Percentiles rank a stretch among this genome's conserved stretches.
Conservation (phyloP, 2,329 filamentous ascomycete genomes). For the Xylariomycetidae sp. region DNA sequence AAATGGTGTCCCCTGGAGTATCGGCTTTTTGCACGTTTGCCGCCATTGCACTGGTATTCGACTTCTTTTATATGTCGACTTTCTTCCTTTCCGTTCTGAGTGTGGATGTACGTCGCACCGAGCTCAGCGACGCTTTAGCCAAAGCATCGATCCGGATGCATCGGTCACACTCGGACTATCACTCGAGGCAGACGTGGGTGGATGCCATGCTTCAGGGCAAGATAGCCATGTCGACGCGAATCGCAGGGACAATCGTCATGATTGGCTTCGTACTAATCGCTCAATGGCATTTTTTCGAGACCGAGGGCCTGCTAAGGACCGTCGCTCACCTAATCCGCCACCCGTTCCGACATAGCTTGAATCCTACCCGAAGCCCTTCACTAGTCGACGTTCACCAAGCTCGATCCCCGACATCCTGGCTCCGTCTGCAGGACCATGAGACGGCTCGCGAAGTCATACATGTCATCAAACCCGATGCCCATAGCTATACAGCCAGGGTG, state of each 20-base stretch:
- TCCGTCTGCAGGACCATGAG: conserved; percentile 71
- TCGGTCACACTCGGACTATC: conserved; percentile 16
- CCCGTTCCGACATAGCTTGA: conserved; percentile 21
- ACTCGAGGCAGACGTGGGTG: conserved; percentile 47
- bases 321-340: conserved; percentile 28
- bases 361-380: conserved; percentile 30
- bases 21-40: conserved; percentile 72
- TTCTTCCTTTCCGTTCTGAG: conserved; percentile 76
- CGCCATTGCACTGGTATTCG: conserved; percentile 67
- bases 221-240: conserved; percentile 62
- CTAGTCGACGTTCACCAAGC: conserved; percentile 65
- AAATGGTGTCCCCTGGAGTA: conserved; percentile 62
- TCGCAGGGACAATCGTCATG: conserved; percentile 69
- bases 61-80: conserved; percentile 72
- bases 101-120: conserved; percentile 69
- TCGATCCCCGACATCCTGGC: conserved; percentile 69
- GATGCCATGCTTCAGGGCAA: conserved; percentile 59
- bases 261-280: conserved; percentile 66
- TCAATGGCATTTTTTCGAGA: conserved; percentile 73
- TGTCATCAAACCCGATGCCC: conserved; percentile 64
- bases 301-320: conserved; percentile 38
- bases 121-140: conserved; percentile 66
- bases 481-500: conserved; percentile 67
- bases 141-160: conserved; percentile 42
- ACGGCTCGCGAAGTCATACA: conserved; percentile 71